Percentiles rank a stretch among this genome's conserved stretches.
Conservation (phyloP, 1,284 basidiomycete genomes). For the Apiotrichum mycotoxinovorans region DNA sequence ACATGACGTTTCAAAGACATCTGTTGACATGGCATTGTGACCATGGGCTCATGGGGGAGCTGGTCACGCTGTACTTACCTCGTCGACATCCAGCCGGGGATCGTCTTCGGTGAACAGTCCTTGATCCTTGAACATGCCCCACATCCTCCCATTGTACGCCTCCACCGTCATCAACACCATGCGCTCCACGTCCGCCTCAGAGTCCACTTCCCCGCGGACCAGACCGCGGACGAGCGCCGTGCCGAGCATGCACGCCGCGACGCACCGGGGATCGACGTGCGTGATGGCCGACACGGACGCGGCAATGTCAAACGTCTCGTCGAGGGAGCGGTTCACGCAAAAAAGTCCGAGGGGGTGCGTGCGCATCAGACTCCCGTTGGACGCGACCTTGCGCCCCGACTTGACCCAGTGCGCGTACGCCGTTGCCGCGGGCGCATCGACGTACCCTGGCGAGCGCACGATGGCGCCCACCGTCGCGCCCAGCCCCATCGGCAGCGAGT, state of each 20-base stretch:
- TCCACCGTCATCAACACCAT: constrained; percentile 3
- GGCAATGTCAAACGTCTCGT: constrained; percentile 9
- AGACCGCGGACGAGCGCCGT: constrained; percentile 14
- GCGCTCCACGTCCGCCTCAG: neutral
- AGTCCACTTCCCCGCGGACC: constrained; percentile 1
- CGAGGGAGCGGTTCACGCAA: neutral
- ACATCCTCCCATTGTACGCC: neutral
- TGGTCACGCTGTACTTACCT: too few species aligned
- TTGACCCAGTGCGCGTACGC: constrained; percentile 9
- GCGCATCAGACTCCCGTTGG: constrained; percentile 19
- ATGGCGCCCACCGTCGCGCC: constrained; percentile 14
- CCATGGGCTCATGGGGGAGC: too few species aligned
- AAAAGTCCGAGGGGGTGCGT: constrained; percentile 16
- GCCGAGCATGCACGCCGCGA: constrained; percentile 14
- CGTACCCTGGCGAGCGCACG: constrained; percentile 3
- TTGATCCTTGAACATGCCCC: neutral
- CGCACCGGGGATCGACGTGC: constrained; percentile 16
- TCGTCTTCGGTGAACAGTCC: constrained; percentile 2
- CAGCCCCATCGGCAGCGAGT: constrained; percentile 14
- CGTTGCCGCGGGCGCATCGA: constrained; percentile 2
- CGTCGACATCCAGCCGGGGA: constrained; percentile 3
- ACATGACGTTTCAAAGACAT: too few species aligned
- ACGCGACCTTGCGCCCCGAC: neutral
- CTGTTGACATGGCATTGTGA: too few species aligned
- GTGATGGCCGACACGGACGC: constrained; percentile 12